Evolutionary conservation across 768 basidiomycete genomes (phyloP).

Genomic region (Hemileccinum rubropunctum): DNA sequence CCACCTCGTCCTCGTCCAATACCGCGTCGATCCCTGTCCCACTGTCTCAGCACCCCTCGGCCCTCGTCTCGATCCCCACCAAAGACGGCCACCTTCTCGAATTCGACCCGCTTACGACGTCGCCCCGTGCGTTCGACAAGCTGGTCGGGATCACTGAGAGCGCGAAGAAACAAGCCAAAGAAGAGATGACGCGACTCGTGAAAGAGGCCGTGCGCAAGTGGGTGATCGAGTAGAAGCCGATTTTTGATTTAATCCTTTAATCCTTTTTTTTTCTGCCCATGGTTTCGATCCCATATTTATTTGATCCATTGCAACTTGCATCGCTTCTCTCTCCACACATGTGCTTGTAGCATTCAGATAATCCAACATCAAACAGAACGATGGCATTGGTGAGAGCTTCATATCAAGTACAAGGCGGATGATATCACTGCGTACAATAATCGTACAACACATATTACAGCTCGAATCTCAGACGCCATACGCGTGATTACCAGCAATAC

Average conservation of each 20-base stretch:
- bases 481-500: neutral
- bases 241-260: too few species aligned
- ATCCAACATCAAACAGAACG: too few species aligned
- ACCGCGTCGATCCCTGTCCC: neutral
- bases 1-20: constrained; percentile 5
- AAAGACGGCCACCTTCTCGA: constrained; percentile 79
- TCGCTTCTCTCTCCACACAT: too few species aligned
- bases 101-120: constrained; percentile 79
- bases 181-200: constrained; percentile 71
- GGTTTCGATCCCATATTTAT: too few species aligned
- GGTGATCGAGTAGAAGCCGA: constrained; percentile 50
- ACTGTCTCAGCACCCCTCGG: constrained; percentile 36
- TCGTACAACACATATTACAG: neutral
- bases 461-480: neutral
- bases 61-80: constrained; percentile 74
- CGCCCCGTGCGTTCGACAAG: constrained; percentile 68
- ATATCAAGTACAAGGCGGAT: too few species aligned
- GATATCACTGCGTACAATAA: too few species aligned
- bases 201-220: constrained; percentile 75
- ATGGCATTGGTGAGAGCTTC: too few species aligned
- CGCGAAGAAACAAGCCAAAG: constrained; percentile 78
- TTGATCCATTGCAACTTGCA: too few species aligned
- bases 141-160: constrained; percentile 77
- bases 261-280: too few species aligned
- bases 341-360: too few species aligned